Evolutionary conservation across 2,329 filamentous ascomycete genomes (phyloP), one percentile per base, ranked within the genome.

Genomic region (Fusarium liriodendri): DNA sequence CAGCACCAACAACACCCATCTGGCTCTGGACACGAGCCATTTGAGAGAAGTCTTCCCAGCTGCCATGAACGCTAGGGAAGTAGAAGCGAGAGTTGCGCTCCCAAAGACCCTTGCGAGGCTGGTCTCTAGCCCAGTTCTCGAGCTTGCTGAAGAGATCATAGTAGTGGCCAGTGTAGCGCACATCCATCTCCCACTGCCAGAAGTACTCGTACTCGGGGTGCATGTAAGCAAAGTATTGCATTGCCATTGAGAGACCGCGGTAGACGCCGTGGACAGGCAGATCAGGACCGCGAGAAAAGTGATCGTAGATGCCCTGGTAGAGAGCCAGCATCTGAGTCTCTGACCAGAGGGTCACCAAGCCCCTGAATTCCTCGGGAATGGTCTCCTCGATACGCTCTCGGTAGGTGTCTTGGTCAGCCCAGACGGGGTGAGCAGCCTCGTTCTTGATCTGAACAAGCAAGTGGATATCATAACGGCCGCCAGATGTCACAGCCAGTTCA

Each of bases 141-240:
- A 95, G 84, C 79, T 92, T 92, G 74, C 90, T 89, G 78, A 96
- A 89, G 22, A 94, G 83, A 70, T 94, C 90, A 74, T 93, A 95
- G 85, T 94, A 96, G 83, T 98, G 95, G 38, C 95, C 95, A 0
- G 93, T 97, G 82, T 97, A 97, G 33, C 95, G 92, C 52, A 95
- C 91, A 78, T 98, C 95, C 92, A 97, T 96, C 82, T 98, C 95
- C 94, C 95, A 97, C 75, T 97, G 94, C 95, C 95, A 98, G 82
- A 95, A 95, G 83, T 91, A 94, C 57, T 97, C 94, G 79, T 95
- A 98, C 81, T 97, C 95, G 1, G 94, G 93, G 82, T 98, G 95
- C 77, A 91, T 89, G 79, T 95, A 91, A 7, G 95, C 94, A 81
- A 98, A 98, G 82, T 96, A 94, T 79, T 98, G 95, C 85, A 98